Evolutionary conservation across 2,329 filamentous ascomycete genomes (phyloP).

Genomic region (Penicillium sp.): DNA sequence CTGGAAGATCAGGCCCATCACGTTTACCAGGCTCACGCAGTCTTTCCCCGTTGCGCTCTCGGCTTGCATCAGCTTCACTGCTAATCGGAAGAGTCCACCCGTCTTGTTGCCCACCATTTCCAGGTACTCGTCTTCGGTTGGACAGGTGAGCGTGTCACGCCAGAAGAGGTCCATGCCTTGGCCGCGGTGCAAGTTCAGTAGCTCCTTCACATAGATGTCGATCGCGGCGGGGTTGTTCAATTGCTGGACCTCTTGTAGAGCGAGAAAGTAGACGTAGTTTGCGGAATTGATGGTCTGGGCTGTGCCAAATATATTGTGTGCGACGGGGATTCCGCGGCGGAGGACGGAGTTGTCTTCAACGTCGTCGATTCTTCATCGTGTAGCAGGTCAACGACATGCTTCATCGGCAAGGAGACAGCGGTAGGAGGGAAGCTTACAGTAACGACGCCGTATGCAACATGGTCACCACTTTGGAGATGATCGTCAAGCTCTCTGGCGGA

Average conservation of each 20-base stretch:
- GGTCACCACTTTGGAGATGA: slow-evolving; percentile 45
- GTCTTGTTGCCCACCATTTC: slow-evolving; percentile 53
- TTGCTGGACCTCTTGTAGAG: slow-evolving; percentile 43
- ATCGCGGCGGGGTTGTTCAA: slow-evolving; percentile 42
- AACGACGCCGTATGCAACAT: slow-evolving; percentile 49
- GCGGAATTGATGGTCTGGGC: slow-evolving; percentile 54
- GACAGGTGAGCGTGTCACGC: slow-evolving; percentile 46
- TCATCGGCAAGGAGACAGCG: not conserved
- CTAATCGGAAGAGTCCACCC: slow-evolving; percentile 48
- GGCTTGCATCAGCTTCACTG: slow-evolving; percentile 47
- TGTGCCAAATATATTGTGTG: slow-evolving; percentile 51
- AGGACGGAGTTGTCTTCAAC: slow-evolving; percentile 51
- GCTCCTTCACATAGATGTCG: slow-evolving; percentile 46
- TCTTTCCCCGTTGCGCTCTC: slow-evolving; percentile 41
- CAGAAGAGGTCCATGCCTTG: slow-evolving; percentile 52
- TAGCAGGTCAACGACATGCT: not conserved
- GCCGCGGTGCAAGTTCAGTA: slow-evolving; percentile 48
- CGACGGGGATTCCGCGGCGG: slow-evolving; percentile 48
- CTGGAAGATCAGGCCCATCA: slow-evolving; percentile 48
- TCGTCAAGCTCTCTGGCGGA: slow-evolving; percentile 38
- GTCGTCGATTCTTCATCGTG: slow-evolving; percentile 44
- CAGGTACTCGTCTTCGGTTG: slow-evolving; percentile 49
- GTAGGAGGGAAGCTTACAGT: slow-evolving; percentile 30
- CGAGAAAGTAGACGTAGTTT: slow-evolving; percentile 50
- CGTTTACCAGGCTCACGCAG: slow-evolving; percentile 65